phyloP scores from a whole-genome alignment of 1,139 yeast genomes.

The Yamadazyma blattariae region DNA sequence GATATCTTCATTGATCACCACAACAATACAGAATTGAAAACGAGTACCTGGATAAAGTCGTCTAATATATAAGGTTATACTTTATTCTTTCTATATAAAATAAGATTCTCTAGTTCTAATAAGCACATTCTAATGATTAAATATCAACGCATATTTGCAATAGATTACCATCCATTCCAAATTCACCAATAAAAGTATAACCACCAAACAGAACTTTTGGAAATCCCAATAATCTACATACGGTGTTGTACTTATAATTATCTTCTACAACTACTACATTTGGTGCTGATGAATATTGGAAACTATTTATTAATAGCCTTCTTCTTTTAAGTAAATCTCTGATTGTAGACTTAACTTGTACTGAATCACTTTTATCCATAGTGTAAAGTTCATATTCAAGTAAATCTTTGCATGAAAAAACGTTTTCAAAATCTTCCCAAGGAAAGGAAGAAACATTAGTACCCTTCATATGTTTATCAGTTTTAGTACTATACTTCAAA shows the following conservation, averaged over 20 bases:
- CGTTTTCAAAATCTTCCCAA: constrained; percentile 6
- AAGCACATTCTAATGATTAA: no score
- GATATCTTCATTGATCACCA: no score
- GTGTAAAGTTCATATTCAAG: constrained; percentile 7
- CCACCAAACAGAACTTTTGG: constrained; percentile 5
- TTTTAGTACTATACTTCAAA: constrained; percentile 3
- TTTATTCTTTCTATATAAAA: no score
- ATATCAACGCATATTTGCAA: no score
- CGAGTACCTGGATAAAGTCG: no score
- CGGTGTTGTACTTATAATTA: neutral
- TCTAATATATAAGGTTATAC: no score
- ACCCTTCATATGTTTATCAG: constrained; percentile 1
- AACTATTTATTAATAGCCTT: constrained; percentile 5
- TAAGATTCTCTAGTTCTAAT: no score
- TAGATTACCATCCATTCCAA: constrained; percentile 10
- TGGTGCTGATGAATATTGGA: constrained; percentile 11
- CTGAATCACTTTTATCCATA: no score
- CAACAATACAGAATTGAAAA: no score
- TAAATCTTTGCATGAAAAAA: constrained; percentile 4
- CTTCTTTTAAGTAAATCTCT: constrained; percentile 3
- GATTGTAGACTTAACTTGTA: no score
- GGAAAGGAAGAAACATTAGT: constrained; percentile 7
- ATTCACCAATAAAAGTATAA: constrained; percentile 4
- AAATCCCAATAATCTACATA: constrained; percentile 7
- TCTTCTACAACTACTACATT: constrained; percentile 6